Evolutionary conservation across 371 early-diverging fungal genomes (phyloP).

Genomic region (Syncephalastrum racemosum): DNA sequence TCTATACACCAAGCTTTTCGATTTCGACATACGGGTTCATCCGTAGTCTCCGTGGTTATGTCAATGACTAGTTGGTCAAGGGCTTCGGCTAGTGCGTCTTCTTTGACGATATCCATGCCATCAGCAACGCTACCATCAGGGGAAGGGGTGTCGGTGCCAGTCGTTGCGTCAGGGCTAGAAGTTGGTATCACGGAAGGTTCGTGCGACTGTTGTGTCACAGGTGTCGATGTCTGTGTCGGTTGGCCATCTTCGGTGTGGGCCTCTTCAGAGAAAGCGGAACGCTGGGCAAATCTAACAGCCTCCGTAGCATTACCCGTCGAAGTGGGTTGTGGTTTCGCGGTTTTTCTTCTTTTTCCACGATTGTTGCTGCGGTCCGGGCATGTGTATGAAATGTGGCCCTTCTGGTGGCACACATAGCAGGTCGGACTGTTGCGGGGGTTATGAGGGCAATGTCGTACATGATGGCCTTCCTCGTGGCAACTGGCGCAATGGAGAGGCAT

Average conservation of each 20-base stretch:
- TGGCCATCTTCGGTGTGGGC: background rate
- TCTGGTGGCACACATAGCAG: background rate
- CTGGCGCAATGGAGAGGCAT: background rate
- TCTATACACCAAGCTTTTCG: too few relatives aligned
- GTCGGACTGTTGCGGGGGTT: background rate
- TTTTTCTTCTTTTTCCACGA: too few relatives aligned
- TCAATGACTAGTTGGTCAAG: too few relatives aligned
- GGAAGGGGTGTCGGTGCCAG: too few relatives aligned
- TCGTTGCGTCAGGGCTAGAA: too few relatives aligned
- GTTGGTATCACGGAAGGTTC: slow-evolving; percentile 1
- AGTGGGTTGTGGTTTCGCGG: background rate
- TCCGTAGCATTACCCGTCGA: too few relatives aligned
- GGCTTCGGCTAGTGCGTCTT: too few relatives aligned
- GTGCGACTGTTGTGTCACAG: background rate
- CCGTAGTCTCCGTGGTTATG: too few relatives aligned
- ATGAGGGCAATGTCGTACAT: slow-evolving; percentile 4
- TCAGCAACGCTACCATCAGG: too few relatives aligned
- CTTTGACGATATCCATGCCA: too few relatives aligned
- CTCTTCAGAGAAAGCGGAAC: background rate
- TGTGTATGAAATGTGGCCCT: slow-evolving; percentile 3
- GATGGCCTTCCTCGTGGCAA: slow-evolving; percentile 2
- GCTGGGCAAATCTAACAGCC: too few relatives aligned
- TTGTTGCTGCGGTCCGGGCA: background rate
- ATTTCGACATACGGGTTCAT: too few relatives aligned
- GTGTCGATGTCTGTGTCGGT: background rate